Evolutionary conservation across 2,329 filamentous ascomycete genomes (phyloP).

Genomic region (Claviceps paspali): DNA sequence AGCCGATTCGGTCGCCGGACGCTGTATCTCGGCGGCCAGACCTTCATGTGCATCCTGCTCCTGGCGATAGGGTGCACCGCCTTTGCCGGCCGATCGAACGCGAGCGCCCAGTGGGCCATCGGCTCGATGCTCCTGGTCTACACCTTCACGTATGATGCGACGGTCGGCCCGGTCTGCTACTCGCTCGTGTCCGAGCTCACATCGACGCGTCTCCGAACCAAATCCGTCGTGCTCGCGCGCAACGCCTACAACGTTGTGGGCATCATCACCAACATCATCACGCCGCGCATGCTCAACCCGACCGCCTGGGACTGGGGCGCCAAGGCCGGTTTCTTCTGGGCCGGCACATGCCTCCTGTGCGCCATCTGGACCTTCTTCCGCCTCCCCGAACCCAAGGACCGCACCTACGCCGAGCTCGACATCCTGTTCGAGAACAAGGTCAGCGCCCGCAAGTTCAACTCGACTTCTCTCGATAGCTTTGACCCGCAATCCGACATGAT

Average conservation of each 20-base stretch:
- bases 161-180: conserved; percentile 51
- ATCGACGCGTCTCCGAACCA: conserved; percentile 29
- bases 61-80: conserved; percentile 39
- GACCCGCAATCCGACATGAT: conserved; percentile 8
- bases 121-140: conserved; percentile 30
- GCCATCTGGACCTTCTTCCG: conserved; percentile 35
- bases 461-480: conserved; percentile 15
- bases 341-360: conserved; percentile 27
- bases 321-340: conserved; percentile 31
- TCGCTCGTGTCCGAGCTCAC: conserved; percentile 52
- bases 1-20: conserved; percentile 27
- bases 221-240: conserved; percentile 29
- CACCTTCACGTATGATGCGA: conserved; percentile 26
- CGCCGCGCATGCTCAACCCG: conserved; percentile 31
- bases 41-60: conserved; percentile 29
- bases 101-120: conserved; percentile 30
- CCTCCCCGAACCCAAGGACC: conserved; percentile 37
- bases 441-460: conserved; percentile 26
- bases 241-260: conserved; percentile 32
- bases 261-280: conserved; percentile 30
- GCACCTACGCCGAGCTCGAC: conserved; percentile 40
- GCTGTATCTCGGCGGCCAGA: conserved; percentile 30
- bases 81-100: conserved; percentile 27
- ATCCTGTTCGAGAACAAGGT: conserved; percentile 33
- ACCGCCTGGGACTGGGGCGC: conserved; percentile 32